Percentiles rank a stretch among this genome's conserved stretches.
Evolutionary conservation across 2,329 filamentous ascomycete species (phyloP).

Genomic region (Exophiala alcalophila): DNA sequence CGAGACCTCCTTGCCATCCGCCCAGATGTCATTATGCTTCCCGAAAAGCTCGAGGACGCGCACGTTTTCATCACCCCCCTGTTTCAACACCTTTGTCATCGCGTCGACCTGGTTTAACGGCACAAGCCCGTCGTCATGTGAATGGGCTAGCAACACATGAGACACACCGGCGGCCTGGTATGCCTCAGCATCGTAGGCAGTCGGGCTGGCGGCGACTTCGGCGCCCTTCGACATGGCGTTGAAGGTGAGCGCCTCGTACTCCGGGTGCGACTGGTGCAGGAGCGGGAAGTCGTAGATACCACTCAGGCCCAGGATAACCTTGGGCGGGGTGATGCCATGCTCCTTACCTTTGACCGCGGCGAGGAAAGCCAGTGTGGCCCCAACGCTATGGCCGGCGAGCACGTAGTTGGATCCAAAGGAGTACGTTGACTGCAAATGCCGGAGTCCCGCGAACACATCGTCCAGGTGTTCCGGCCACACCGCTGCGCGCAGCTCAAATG

Average conservation of each 20-base stretch:
- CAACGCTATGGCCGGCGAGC: constrained; percentile 47
- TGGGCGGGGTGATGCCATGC: constrained; percentile 30
- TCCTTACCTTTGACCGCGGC: constrained; percentile 36
- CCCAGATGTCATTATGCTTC: constrained; percentile 43
- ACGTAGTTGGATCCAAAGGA: constrained; percentile 40
- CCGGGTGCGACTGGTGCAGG: constrained; percentile 36
- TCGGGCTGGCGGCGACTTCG: constrained; percentile 39
- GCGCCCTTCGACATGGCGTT: constrained; percentile 39
- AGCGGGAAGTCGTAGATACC: constrained; percentile 44
- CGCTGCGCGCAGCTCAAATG: constrained; percentile 35
- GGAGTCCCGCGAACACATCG: constrained; percentile 40
- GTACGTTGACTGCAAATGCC: constrained; percentile 41
- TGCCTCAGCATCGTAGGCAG: constrained; percentile 11
- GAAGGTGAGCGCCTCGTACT: constrained; percentile 41
- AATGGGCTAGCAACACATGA: constrained; percentile 43
- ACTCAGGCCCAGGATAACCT: constrained; percentile 40
- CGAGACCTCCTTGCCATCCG: constrained; percentile 39
- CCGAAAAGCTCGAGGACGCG: constrained; percentile 34
- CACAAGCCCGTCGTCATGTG: constrained; percentile 40
- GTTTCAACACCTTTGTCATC: constrained; percentile 52
- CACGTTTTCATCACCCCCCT: constrained; percentile 27
- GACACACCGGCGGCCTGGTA: not conserved
- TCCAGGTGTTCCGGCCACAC: constrained; percentile 44
- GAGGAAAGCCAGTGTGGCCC: constrained; percentile 46
- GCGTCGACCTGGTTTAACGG: constrained; percentile 36